Evolutionary conservation across 73 alveolate species (phyloP).

Genomic region (Loxodes magnus): DNA sequence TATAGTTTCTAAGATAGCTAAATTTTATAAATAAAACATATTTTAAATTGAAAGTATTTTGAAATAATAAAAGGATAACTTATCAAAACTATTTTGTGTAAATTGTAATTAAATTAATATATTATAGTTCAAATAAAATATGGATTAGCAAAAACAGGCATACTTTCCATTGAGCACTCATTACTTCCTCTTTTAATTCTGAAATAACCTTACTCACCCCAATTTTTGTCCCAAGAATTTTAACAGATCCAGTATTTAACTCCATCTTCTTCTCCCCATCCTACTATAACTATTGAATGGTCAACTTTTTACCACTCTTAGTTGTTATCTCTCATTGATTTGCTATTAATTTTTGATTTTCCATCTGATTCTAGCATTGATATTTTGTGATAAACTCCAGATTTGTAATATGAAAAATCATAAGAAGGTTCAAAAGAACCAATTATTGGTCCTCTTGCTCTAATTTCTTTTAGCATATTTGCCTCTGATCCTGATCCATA

Average conservation of each 20-base stretch:
- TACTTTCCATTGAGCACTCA: conserved; percentile 57
- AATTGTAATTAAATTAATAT: no score
- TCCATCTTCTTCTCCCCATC: conserved; percentile 68
- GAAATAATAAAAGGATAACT: no score
- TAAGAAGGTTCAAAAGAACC: conserved; percentile 42
- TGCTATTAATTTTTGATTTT: no score
- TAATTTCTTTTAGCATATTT: conserved; percentile 64
- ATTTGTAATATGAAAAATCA: conserved; percentile 27
- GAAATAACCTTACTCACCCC: conserved; percentile 85
- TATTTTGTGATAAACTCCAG: conserved; percentile 39
- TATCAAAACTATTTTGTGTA: no score
- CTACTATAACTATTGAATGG: conserved; percentile 61
- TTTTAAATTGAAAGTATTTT: no score
- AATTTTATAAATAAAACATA: no score
- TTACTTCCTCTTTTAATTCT: conserved; percentile 59
- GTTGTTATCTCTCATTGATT: no score
- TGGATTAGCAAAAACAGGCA: conserved; percentile 35
- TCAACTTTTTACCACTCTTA: no score
- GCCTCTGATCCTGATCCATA: conserved; percentile 58
- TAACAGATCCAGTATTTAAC: conserved; percentile 71
- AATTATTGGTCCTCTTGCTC: conserved; percentile 76
- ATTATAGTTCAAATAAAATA: not conserved
- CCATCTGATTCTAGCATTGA: no score
- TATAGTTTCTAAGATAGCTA: no score
- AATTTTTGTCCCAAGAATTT: conserved; percentile 83